Base-by-base conservation (phyloP, 257 asterid genomes). In the Solanum piurae region DNA sequence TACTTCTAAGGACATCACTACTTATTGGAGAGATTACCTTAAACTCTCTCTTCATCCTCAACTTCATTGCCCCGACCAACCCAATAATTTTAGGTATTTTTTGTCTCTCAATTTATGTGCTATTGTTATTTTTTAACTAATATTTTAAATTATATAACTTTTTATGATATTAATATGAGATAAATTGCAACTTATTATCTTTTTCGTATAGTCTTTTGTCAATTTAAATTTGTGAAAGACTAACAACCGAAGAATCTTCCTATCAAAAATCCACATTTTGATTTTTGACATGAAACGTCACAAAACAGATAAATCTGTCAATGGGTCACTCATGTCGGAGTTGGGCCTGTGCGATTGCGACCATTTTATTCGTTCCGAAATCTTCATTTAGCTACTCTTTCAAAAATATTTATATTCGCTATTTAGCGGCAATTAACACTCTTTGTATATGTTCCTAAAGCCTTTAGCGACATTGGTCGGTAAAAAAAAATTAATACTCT, bases 11-110 rank as follows among this genome's bases (percentile, higher is more conserved):
- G 98, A 96, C 23, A 55, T 55, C 25, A 74, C 74, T 42, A 44
- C 86, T 16, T 92, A 89, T 86, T 96, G 98, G 98, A 94, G 98
- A 87, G 98, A 95, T 89, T 96, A 91, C 90, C 90, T 96, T 83
- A 96, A 95, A 91, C 85, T 96, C 58, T 88, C 91, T 75, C 93
- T 96, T 27, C 98, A 96, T 90, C 99, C 99, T 38, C 74, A 91
- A 4, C 93, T 94, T 87, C 87, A 91, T 71, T 90, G 86, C 31
- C 99, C 99, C n/a, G 3, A 36, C 9, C 92, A 93, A 83, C 99
- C 99, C 20, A 33, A 69, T 7, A 76, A 83, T 79, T 90, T 95
- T 77, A 95, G 98, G 98, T 96, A 62, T 62, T 60, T 21, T 23
- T 3, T 23, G n/a, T 18, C 10, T 18, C 9, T 21, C 68, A 58